These are phyloP conservation scores for Silene noctiflora DNA, from an alignment of 179 eudicot genomes.

Conservation along the genomic window DNA sequence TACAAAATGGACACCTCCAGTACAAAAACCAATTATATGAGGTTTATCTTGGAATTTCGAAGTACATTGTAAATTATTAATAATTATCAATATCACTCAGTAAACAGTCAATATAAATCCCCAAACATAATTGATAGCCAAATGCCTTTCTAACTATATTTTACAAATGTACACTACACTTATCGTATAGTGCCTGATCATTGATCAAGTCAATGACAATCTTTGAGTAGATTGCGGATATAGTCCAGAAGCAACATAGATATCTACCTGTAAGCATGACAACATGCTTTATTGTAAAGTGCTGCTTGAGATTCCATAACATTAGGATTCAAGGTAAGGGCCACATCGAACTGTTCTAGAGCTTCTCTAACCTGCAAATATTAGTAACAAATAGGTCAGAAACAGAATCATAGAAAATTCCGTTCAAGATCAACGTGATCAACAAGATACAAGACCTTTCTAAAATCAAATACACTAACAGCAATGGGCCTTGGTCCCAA, in stretches of 20 bases:
- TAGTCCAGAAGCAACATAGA: slow-evolving; percentile 15
- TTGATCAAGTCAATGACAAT: background rate
- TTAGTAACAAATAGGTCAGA: slow-evolving; percentile 8
- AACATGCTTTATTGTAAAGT: slow-evolving; percentile 94
- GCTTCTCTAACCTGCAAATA: slow-evolving; percentile 85
- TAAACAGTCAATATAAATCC: background rate
- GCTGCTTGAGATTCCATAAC: slow-evolving; percentile 97
- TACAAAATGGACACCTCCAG: background rate
- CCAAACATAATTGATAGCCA: background rate
- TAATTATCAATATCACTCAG: background rate
- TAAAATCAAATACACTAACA: background rate
- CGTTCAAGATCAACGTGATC: background rate
- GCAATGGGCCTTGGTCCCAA: background rate
- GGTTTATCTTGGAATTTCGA: background rate
- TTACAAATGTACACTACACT: background rate
- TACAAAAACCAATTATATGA: background rate
- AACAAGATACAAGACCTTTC: background rate
- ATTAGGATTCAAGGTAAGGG: slow-evolving; percentile 80
- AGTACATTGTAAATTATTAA: background rate
- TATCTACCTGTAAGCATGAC: slow-evolving; percentile 89
- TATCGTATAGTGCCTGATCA: background rate
- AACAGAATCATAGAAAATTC: background rate
- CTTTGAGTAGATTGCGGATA: background rate
- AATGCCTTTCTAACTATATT: background rate
- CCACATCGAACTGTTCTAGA: slow-evolving; percentile 74